Percentiles rank a stretch among this genome's conserved stretches.
These are phyloP conservation scores for Starmerella vaccinii DNA, from an alignment of 805 yeast species.

Conservation along the genomic window DNA sequence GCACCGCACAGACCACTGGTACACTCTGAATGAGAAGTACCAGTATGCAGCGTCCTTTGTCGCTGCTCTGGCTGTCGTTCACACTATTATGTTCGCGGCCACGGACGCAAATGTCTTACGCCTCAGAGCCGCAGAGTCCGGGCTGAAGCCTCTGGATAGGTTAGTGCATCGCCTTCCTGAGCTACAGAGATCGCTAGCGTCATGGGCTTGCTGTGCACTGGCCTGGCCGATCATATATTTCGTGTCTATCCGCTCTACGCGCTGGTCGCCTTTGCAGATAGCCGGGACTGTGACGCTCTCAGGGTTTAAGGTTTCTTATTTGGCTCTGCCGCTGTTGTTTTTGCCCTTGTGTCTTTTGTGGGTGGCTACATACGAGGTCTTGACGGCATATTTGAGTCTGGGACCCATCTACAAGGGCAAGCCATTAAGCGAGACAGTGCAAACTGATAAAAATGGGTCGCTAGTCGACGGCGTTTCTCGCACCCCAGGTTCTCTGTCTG, in stretches of 20 bases:
- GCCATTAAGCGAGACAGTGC: constrained; percentile 16
- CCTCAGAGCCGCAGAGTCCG: background rate
- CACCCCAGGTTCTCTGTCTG: constrained; percentile 23
- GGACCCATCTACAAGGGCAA: constrained; percentile 32
- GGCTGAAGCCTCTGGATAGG: constrained; percentile 5
- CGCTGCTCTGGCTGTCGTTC: background rate
- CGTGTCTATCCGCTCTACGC: constrained; percentile 2
- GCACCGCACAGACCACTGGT: constrained; percentile 15
- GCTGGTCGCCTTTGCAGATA: background rate
- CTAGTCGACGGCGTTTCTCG: constrained; percentile 31
- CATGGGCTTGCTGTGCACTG: background rate
- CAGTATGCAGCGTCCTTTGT: constrained; percentile 6
- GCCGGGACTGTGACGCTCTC: constrained; percentile 10
- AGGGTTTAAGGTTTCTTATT: constrained; percentile 6
- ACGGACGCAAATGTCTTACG: background rate
- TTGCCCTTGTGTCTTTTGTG: constrained; percentile 23
- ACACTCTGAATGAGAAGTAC: constrained; percentile 10
- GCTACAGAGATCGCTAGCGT: background rate
- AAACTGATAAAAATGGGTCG: constrained; percentile 33
- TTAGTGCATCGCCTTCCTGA: background rate
- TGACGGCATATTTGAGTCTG: constrained; percentile 29
- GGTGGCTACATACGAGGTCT: constrained; percentile 27
- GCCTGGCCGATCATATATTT: constrained; percentile 11
- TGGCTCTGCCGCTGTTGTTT: constrained; percentile 1
- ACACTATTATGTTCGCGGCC: background rate